Conservation (phyloP, 129 eudicot genomes). For the Logfia minima region DNA sequence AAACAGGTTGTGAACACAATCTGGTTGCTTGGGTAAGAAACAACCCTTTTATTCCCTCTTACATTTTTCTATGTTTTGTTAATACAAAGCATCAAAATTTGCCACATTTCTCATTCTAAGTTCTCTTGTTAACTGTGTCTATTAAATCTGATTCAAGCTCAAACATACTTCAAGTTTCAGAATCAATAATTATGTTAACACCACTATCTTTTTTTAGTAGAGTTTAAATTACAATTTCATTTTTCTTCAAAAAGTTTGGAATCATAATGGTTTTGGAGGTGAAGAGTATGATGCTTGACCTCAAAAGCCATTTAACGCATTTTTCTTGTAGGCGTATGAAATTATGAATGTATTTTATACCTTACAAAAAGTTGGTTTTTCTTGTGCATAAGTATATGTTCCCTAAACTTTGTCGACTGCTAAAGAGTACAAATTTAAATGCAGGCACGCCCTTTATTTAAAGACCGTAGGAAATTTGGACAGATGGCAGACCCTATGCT, state of each 20-base stretch:
- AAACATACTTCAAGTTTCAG: slow-evolving; percentile 5
- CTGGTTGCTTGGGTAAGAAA: slow-evolving; percentile 55
- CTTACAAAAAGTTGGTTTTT: neutral
- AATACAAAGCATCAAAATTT: neutral
- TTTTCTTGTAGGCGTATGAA: neutral
- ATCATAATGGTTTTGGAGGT: neutral
- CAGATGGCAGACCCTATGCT: slow-evolving; percentile 94
- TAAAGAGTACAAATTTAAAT: neutral
- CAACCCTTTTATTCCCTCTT: slow-evolving; percentile 21
- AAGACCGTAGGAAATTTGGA: slow-evolving; percentile 82
- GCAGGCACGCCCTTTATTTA: slow-evolving; percentile 88
- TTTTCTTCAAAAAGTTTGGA: neutral
- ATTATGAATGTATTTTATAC: slow-evolving; percentile 9
- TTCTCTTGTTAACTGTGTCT: slow-evolving; percentile 3
- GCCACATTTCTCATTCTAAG: neutral
- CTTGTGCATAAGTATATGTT: slow-evolving; percentile 12
- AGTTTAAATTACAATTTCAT: neutral
- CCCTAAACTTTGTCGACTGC: neutral
- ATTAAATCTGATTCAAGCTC: neutral
- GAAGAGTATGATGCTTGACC: neutral
- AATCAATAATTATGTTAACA: neutral
- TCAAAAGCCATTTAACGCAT: neutral
- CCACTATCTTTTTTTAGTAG: neutral
- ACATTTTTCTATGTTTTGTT: neutral
- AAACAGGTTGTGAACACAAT: slow-evolving; percentile 48